Evolutionary conservation across 371 early-diverging fungal genomes (phyloP), one percentile per base, ranked within the genome.

Genomic region (Mucor piriformis): DNA sequence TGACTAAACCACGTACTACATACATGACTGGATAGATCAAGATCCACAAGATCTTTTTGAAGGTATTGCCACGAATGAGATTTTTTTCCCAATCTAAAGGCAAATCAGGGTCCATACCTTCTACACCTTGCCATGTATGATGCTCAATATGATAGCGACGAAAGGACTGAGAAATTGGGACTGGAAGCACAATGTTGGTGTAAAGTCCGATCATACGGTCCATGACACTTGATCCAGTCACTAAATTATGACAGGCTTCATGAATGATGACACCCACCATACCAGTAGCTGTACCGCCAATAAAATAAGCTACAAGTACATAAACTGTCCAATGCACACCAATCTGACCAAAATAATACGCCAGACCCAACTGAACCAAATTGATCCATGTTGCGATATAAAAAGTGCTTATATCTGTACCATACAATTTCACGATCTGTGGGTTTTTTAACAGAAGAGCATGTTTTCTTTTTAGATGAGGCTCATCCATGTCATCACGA

Each of bases 121-220:
- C 84, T 13, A 97, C 95, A 33, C 98, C 98, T 73, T 94, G 95
- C 83, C 88, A 95, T 13, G 92, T 88, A 76, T 98, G 98, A 76
- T 98, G 98, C 70, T 95, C 94, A 49, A 96, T 84, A 72, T 98
- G 98, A 73, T 96, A 96, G 6, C 95, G 88, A 54, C 95, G 90
- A 78, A 93, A 94, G 6, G 93, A 91, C 63, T 85, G 82, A 15
- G 91, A 83, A 25, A 94, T 84, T 5, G 93, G 93, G 6, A 90
- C 86, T 0, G 91, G 88, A 35, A 97, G 79, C 49, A 87, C 84
- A 37, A 95, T 79, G 79, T 98, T 98, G 66, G 90, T 91, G 10
- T 94, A 58, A 57, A 92, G 71, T 13, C 91, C 95, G 3, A 93
- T 79, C 49, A 91, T 70, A 52, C 92, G 87, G 83, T 97, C 96